Percentiles rank a stretch among this genome's conserved stretches.
Conservation (phyloP, 768 basidiomycete species). For the Tylopilus sp. region DNA sequence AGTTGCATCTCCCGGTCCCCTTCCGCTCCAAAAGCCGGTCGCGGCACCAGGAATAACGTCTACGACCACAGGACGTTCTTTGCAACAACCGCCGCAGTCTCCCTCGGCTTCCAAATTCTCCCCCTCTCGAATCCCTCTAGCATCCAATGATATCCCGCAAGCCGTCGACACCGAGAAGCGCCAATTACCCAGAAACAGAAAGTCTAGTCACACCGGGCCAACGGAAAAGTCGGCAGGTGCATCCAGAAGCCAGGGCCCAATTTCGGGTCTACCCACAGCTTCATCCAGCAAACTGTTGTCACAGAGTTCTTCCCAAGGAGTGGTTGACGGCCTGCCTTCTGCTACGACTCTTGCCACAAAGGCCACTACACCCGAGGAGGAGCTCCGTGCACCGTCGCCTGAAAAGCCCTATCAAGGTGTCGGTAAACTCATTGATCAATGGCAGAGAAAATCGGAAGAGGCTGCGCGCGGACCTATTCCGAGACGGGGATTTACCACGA, state of each 20-base stretch:
- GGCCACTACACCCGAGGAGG: constrained; percentile 17
- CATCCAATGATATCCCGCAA: constrained; percentile 8
- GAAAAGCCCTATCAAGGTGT: constrained; percentile 82
- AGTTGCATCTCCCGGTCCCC: constrained; percentile 25
- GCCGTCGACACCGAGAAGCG: constrained; percentile 22
- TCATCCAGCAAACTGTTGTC: constrained; percentile 22
- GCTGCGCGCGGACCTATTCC: constrained; percentile 31
- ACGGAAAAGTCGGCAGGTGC: constrained; percentile 16
- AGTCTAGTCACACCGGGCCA: constrained; percentile 15
- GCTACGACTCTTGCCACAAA: constrained; percentile 8
- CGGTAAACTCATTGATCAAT: constrained; percentile 80
- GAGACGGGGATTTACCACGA: constrained; percentile 40
- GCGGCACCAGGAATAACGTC: constrained; percentile 10
- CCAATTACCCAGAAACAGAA: constrained; percentile 8
- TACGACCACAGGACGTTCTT: constrained; percentile 17
- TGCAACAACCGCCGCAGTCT: constrained; percentile 21
- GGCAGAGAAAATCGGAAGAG: constrained; percentile 79
- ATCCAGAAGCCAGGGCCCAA: constrained; percentile 13
- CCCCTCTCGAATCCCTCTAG: constrained; percentile 18
- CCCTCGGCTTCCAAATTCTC: constrained; percentile 22
- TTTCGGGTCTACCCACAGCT: constrained; percentile 21
- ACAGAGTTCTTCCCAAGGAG: constrained; percentile 13
- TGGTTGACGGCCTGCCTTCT: constrained; percentile 27
- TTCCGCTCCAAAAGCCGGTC: constrained; percentile 34
- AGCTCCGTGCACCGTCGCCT: constrained; percentile 56